Evolutionary conservation across 148 eudicot species (phyloP), one percentile per base, ranked within the genome.

Genomic region (Arctostaphylos glauca): DNA sequence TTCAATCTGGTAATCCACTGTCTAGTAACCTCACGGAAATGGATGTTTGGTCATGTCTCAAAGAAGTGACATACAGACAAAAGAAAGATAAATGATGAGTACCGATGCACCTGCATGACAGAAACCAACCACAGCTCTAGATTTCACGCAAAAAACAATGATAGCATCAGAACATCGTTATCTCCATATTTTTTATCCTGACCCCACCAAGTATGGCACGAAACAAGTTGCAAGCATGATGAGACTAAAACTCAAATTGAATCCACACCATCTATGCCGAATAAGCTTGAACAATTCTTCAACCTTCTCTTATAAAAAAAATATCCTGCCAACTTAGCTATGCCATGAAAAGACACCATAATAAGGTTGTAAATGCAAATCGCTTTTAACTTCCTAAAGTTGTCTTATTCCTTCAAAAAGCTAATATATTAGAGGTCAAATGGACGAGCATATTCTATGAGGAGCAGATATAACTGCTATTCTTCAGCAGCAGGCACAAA

Each of bases 31-130:
- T 85, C 73, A 74, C 78, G 38, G 81, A 14, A 50, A 67, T 78
- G 31, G 13, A 55, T 78, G 47, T 66, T 49, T 54, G 50, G 4
- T 54, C 77, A 77, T 12, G 53, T 78, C 76, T 48, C 75, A 80
- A 80, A 68, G 18, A 80, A 62, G 56, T 12, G 74, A 83, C 66
- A 77, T 66, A 49, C n/a, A 53, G 66, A 31, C 14, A 9, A n/a
- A 70, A 55, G 47, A 81, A 18, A 53, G 64, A 66, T 53, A 68
- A 38, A 70, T 58, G 78, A 79, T 58, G 68, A 58, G 70, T 79
- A 60, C 23, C 72, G 73, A 46, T 81, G 84, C 67, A 84, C 77
- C 78, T 76, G 81, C 84, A 81, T 48, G 25, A 71, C 12, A 48
- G 53, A 83, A 70, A 67, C 46, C 70, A 41, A 60, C 82, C 55